Conservation (phyloP, 768 basidiomycete genomes). For the Boletus sensibilis region DNA sequence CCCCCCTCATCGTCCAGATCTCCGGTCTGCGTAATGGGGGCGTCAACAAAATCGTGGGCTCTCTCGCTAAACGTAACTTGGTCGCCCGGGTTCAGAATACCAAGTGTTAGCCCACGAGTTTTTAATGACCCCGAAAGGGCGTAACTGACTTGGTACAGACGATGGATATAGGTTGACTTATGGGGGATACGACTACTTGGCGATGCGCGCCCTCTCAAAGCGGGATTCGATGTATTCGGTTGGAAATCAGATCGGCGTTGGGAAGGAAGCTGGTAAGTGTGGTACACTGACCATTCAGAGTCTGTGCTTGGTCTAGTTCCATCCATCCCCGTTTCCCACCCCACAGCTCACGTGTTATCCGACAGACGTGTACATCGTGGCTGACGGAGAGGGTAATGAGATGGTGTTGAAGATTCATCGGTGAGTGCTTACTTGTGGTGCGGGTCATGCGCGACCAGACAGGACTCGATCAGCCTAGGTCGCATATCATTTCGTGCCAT, state of each 20-base stretch:
- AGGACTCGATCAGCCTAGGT: slow-evolving; percentile 64
- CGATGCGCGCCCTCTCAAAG: slow-evolving; percentile 90
- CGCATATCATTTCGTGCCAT: slow-evolving; percentile 97
- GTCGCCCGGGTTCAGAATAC: slow-evolving; percentile 88
- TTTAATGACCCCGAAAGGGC: not conserved
- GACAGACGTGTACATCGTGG: slow-evolving; percentile 83
- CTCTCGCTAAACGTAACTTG: slow-evolving; percentile 87
- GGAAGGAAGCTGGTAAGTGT: slow-evolving; percentile 87
- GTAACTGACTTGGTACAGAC: slow-evolving; percentile 48
- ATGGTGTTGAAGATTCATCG: slow-evolving; percentile 94
- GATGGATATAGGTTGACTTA: slow-evolving; percentile 97
- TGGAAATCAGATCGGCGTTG: slow-evolving; percentile 97
- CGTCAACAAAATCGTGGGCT: slow-evolving; percentile 88
- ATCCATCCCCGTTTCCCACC: not conserved
- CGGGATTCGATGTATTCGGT: slow-evolving; percentile 86
- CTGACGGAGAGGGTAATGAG: slow-evolving; percentile 77
- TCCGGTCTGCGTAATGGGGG: slow-evolving; percentile 91
- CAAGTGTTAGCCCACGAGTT: slow-evolving; percentile 60
- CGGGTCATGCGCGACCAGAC: slow-evolving; percentile 1
- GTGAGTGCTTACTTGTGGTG: slow-evolving; percentile 37
- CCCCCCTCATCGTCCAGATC: slow-evolving; percentile 84
- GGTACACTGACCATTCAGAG: not conserved
- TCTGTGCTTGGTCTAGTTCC: not conserved
- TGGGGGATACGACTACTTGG: slow-evolving; percentile 96
- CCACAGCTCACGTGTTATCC: slow-evolving; percentile 4